Evolutionary conservation across 2,329 filamentous ascomycete genomes (phyloP).

Genomic region (Hymenoscyphus occultus): DNA sequence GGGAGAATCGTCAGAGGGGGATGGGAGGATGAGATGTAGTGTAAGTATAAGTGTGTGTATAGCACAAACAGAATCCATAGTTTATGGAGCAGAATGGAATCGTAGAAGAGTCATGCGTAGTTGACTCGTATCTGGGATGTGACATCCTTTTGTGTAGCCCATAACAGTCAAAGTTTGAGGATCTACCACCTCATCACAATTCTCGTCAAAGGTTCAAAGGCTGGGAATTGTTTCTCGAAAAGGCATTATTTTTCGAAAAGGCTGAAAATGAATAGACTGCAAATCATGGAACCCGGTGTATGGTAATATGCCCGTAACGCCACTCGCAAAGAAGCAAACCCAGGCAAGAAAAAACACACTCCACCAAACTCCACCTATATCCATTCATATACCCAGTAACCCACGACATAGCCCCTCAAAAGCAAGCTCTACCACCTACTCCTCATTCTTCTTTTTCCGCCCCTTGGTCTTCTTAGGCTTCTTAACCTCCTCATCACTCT

Average conservation of each 20-base stretch:
- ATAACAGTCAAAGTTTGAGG: too few species aligned
- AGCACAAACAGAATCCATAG: too few species aligned
- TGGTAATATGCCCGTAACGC: constrained; percentile 2
- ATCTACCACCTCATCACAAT: too few species aligned
- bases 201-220: constrained; percentile 8
- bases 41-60: too few species aligned
- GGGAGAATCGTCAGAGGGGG: too few species aligned
- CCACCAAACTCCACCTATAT: neutral
- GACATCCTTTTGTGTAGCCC: too few species aligned
- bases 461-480: constrained; percentile 33
- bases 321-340: neutral
- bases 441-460: constrained; percentile 26
- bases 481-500: constrained; percentile 26
- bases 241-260: constrained; percentile 10
- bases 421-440: neutral
- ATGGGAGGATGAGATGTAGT: too few species aligned
- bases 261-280: constrained; percentile 10
- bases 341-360: neutral
- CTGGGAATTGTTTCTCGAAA: constrained; percentile 8
- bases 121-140: too few species aligned
- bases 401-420: neutral
- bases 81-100: too few species aligned
- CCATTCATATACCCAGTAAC: neutral
- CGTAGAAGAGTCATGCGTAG: too few species aligned
- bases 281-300: neutral